Evolutionary conservation across 148 eudicot genomes (phyloP), one percentile per base, ranked within the genome.

Genomic region (Tetragonia tetragonoides): DNA sequence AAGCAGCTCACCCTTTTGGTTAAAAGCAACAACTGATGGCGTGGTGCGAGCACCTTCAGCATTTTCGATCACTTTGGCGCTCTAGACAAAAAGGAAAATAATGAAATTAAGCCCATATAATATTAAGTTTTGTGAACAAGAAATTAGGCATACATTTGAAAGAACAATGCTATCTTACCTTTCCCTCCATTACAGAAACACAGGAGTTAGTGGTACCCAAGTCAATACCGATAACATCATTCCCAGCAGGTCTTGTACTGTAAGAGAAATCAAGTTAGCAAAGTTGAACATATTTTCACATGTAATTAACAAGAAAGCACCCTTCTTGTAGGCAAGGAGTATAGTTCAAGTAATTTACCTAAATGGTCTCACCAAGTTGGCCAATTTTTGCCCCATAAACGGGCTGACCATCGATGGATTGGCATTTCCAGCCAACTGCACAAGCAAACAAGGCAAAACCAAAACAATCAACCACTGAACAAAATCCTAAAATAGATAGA

Each of bases 181-280:
- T 95, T 73, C 99, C 99, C 77, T 95, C 99, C 99, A 95, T 95
- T 15, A 95, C 90, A 1, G 99, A 42, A 79, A 95, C 97, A 77
- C 99, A 95, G 3, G 99, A 95, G 78, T 95, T 95, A 9, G 97
- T 95, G 59, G 99, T 95, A 77, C 99, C 99, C 91, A 95, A 86
- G 54, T 95, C 97, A 53, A 95, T 95, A 66, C 99, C 99, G 69
- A 95, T 91, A 18, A 95, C 96, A 70, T 95, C 99, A 83, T 86
- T 90, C 20, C 94, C 97, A 79, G 82, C 85, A 39, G 97, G 97
- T 72, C 86, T 84, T 41, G 96, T n/a, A 74, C 97, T 95, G 83
- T 57, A 86, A 17, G 66, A 68, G 42, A 63, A 47, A n/a, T 60
- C 34, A 60, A 8, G 23, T 42, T 28, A 11, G 38, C 14, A 72